phyloP scores from a whole-genome alignment of 441 rosid genomes.

The Erodium moschatum region DNA sequence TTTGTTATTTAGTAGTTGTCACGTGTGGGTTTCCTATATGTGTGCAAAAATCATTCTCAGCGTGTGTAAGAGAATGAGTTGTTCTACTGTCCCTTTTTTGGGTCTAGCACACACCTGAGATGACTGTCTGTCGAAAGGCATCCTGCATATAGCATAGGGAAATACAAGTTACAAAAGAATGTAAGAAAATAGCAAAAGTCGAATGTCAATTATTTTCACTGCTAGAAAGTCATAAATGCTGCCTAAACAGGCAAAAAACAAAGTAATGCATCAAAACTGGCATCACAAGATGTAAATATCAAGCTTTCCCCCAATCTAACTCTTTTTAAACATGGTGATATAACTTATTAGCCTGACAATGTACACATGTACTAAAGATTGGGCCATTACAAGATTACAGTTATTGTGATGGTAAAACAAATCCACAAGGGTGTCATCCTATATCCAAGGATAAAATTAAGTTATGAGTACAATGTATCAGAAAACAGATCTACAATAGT shows the following conservation, averaged over 20 bases:
- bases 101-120: constrained; percentile 48
- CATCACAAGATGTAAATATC: not conserved
- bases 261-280: not conserved
- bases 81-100: not conserved
- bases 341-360: not conserved
- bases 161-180: constrained; percentile 17
- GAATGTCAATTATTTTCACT: not conserved
- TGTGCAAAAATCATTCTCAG: not conserved
- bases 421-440: constrained; percentile 1
- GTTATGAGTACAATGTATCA: not conserved
- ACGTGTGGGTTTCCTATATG: not conserved
- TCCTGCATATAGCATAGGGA: constrained; percentile 41
- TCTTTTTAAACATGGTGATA: not conserved
- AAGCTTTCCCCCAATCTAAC: not conserved
- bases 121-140: constrained; percentile 46
- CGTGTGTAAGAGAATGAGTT: not conserved
- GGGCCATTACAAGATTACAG: not conserved
- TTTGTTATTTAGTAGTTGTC: not conserved
- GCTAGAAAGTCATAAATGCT: not conserved
- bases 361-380: not conserved
- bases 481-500: not conserved
- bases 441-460: constrained; percentile 1
- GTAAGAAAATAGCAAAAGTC: constrained; percentile 6
- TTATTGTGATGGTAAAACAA: not conserved
- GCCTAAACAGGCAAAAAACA: not conserved